phyloP scores from a whole-genome alignment of 1,139 yeast genomes.

The Eremothecium coryli region DNA sequence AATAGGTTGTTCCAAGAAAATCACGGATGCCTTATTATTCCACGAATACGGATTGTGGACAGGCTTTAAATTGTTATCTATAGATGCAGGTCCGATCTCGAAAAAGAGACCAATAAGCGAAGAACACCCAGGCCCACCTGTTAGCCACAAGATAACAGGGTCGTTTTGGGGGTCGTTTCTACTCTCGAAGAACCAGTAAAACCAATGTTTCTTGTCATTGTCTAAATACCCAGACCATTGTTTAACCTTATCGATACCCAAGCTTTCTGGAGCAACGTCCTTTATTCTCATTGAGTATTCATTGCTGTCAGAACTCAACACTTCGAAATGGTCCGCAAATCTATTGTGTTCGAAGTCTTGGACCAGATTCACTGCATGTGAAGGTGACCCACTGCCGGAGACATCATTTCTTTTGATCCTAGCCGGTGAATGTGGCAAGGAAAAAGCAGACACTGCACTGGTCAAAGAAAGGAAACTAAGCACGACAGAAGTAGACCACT shows the following conservation, averaged over 20 bases:
- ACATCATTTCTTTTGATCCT: no score
- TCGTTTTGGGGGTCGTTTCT: conserved; percentile 57
- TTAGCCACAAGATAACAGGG: conserved; percentile 61
- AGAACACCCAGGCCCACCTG: conserved; percentile 73
- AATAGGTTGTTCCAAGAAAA: conserved; percentile 66
- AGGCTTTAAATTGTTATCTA: conserved; percentile 43
- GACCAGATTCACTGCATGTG: no score
- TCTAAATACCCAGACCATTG: conserved; percentile 52
- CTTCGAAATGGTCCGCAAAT: no score
- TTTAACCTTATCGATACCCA: conserved; percentile 19
- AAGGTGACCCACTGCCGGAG: no score
- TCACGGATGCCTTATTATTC: conserved; percentile 61
- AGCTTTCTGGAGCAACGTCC: conserved; percentile 16
- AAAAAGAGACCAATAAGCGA: conserved; percentile 59
- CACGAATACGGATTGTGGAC: conserved; percentile 55
- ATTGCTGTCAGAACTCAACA: conserved; percentile 11
- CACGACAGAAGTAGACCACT: no score
- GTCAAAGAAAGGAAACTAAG: no score
- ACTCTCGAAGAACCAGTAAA: conserved; percentile 69
- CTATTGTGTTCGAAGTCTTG: no score
- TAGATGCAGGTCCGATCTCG: conserved; percentile 57
- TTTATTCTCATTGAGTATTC: conserved; percentile 17
- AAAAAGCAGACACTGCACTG: no score
- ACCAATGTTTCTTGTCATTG: conserved; percentile 57
- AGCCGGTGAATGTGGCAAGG: no score